Evolutionary conservation across 139 green algal genomes (phyloP).

Genomic region (Monoraphidium neglectum): DNA sequence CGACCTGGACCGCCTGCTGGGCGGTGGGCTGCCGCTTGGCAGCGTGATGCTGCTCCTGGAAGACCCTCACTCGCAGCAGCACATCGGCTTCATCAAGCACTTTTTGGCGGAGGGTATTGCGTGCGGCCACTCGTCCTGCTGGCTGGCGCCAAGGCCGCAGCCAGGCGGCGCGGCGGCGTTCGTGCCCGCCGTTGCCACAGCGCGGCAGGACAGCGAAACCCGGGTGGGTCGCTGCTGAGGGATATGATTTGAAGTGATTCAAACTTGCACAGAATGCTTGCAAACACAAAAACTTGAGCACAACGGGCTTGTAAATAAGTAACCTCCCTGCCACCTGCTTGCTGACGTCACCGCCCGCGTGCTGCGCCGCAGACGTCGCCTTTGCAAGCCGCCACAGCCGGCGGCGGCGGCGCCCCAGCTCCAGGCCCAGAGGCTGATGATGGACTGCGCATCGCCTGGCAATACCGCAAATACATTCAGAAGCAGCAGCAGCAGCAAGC

Average conservation of each 20-base stretch:
- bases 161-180: constrained; percentile 34
- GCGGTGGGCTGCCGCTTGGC: constrained; percentile 75
- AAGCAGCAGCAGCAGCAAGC: constrained; percentile 31
- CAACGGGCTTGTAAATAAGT: not conserved
- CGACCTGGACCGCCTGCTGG: constrained; percentile 75
- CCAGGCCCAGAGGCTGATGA: constrained; percentile 30
- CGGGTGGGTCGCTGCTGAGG: not conserved
- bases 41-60: constrained; percentile 71
- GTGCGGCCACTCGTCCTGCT: constrained; percentile 49
- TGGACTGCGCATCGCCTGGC: constrained; percentile 82
- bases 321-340: not conserved
- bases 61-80: constrained; percentile 59
- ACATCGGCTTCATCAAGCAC: constrained; percentile 71
- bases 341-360: no score
- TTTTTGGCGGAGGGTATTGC: constrained; percentile 77
- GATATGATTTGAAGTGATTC: no score
- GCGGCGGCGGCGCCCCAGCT: constrained; percentile 3
- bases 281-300: constrained; percentile 11
- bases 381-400: not conserved
- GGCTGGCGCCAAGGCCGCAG: constrained; percentile 19
- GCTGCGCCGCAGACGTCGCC: not conserved
- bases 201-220: not conserved
- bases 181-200: constrained; percentile 30
- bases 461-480: constrained; percentile 86
- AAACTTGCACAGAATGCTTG: no score